Percentiles rank a stretch among this genome's conserved stretches.
Evolutionary conservation across 345 rosid genomes (phyloP).

Genomic region (Citrus cavaleriei): DNA sequence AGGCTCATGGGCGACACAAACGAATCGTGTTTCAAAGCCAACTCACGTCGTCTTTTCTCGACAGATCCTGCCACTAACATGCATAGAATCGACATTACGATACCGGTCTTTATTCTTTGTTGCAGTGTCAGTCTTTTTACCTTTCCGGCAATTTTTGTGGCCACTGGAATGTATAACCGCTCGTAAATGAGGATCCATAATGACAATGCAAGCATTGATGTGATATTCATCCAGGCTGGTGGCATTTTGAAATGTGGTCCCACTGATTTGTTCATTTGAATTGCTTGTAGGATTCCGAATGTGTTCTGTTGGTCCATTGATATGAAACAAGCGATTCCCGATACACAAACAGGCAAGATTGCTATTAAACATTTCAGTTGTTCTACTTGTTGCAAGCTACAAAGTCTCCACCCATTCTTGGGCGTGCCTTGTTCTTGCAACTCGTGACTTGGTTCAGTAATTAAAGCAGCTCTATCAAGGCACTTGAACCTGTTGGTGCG

Average conservation of each 20-base stretch:
- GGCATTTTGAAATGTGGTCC: slow-evolving; percentile 27
- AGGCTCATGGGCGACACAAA: too few relatives aligned
- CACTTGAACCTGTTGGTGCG: slow-evolving; percentile 38
- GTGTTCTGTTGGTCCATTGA: slow-evolving; percentile 59
- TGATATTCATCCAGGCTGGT: too few relatives aligned
- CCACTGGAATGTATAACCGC: too few relatives aligned
- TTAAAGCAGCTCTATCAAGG: slow-evolving; percentile 55
- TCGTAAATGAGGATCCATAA: too few relatives aligned
- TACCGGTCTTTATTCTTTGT: too few relatives aligned
- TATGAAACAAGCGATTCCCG: slow-evolving; percentile 57
- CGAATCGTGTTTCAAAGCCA: too few relatives aligned
- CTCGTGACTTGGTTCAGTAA: slow-evolving; percentile 37
- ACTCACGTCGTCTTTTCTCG: too few relatives aligned
- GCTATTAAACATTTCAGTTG: slow-evolving; percentile 47
- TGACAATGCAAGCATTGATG: too few relatives aligned
- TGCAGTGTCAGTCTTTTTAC: too few relatives aligned
- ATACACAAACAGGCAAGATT: slow-evolving; percentile 32
- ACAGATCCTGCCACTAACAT: too few relatives aligned
- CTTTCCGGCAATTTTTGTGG: too few relatives aligned
- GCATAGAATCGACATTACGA: too few relatives aligned
- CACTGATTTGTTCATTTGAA: slow-evolving; percentile 40
- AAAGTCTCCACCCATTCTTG: slow-evolving; percentile 50
- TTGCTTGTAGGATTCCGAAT: slow-evolving; percentile 62
- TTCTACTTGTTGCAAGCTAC: slow-evolving; percentile 63
- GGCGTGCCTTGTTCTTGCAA: slow-evolving; percentile 39